Conservation (phyloP, 768 basidiomycete species). For the Mycena kentingensis region DNA sequence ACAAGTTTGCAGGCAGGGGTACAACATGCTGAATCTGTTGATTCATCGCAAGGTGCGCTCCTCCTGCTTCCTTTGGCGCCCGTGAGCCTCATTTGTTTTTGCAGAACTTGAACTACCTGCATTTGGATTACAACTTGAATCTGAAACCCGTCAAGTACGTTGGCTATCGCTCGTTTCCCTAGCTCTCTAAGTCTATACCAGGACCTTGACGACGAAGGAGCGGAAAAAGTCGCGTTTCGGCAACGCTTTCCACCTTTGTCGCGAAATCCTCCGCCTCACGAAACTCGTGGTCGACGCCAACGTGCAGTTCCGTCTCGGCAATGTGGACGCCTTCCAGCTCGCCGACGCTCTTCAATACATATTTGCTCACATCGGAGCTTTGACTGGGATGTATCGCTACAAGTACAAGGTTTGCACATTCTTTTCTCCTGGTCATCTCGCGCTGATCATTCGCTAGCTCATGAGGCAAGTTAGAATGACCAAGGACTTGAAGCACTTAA, state of each 20-base stretch:
- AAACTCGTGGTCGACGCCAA: slow-evolving; percentile 99
- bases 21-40: slow-evolving; percentile 98
- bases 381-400: slow-evolving; percentile 99
- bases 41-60: slow-evolving; percentile 92
- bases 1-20: slow-evolving; percentile 98
- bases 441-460: slow-evolving; percentile 48
- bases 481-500: slow-evolving; percentile 97
- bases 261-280: slow-evolving; percentile 95
- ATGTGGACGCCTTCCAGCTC: slow-evolving; percentile 98
- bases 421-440: not conserved
- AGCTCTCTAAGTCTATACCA: slow-evolving; percentile 43
- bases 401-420: slow-evolving; percentile 83
- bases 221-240: slow-evolving; percentile 99
- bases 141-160: slow-evolving; percentile 88
- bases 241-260: slow-evolving; percentile 97
- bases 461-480: slow-evolving; percentile 99
- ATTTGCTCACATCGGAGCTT: slow-evolving; percentile 94
- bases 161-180: slow-evolving; percentile 8
- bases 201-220: slow-evolving; percentile 98
- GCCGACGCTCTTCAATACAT: slow-evolving; percentile 98
- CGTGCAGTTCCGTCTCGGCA: slow-evolving; percentile 97
- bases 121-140: slow-evolving; percentile 98
- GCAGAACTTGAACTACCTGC: slow-evolving; percentile 89
- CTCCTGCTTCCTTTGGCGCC: not conserved
- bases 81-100: slow-evolving; percentile 5